Evolutionary conservation across 371 early-diverging fungal species (phyloP), one percentile per base, ranked within the genome.

Genomic region (Parasitella parasitica): DNA sequence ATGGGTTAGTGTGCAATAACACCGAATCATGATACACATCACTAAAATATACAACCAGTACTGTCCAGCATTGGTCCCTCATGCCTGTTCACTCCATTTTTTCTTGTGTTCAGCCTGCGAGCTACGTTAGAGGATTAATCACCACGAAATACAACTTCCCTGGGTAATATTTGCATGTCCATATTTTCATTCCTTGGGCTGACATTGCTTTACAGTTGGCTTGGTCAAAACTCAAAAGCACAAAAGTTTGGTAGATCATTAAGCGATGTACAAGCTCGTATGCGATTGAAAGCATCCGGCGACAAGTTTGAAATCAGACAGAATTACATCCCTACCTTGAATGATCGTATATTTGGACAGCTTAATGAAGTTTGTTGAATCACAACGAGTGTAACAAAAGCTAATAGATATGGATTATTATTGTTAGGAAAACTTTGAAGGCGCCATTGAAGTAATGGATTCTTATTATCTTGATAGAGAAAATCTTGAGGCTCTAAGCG

Each of bases 221-320:
- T 99, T 34, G 99, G 99, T 18, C 89, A 97, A 70, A 93, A 92
- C 68, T 97, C 97, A 1, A 95, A 90, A 68, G 77, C 89, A 20
- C 50, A 37, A 27, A 99, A 97, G 72, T 79, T 83, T 57, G 63
- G 70, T 26, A 85, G 98, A 26, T 63, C 84, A 48, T 74, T 99
- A 56, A 78, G 83, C 54, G 97, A 96, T 35, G 67, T 97, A 11
- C 93, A 94, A 61, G 76, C 83, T 34, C 95, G 94, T 64, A 89
- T 95, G 86, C 83, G 94, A 18, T 70, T 90, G 18, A 82, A 83
- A 41, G 84, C 91, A n/a, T 88, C 94, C 3, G 92, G 87, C 1
- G 92, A 94, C 71, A 92, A 89, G 79, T 82, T 82, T 53, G 96
- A 96, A 71, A 75, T 96, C 9, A 87, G 97, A 28, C 87, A 88